phyloP scores from a whole-genome alignment of 2,329 filamentous ascomycete genomes.

The Chaetomiaceae sp. region DNA sequence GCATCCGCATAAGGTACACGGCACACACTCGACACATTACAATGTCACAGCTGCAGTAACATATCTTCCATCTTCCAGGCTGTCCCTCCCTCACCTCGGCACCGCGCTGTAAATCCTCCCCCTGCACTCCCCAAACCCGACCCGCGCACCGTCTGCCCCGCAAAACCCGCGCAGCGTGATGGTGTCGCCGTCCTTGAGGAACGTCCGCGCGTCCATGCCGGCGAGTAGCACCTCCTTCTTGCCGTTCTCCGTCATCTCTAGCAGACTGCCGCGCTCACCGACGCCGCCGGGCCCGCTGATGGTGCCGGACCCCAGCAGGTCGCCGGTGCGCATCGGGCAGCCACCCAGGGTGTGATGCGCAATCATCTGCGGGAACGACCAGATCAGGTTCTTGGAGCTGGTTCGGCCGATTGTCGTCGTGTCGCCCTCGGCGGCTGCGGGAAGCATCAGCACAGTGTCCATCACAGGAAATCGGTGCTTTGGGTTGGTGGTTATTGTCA shows the following conservation, averaged over 20 bases:
- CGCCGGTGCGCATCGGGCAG: constrained; percentile 68
- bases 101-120: constrained; percentile 20
- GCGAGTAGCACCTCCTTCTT: constrained; percentile 39
- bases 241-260: constrained; percentile 44
- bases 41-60: no score
- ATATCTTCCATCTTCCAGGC: no score
- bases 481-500: no score
- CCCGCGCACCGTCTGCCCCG: constrained; percentile 31
- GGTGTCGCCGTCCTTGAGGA: constrained; percentile 43
- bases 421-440: constrained; percentile 39
- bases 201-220: constrained; percentile 38
- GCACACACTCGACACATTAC: no score
- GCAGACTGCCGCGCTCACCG: constrained; percentile 38
- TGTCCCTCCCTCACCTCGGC: not conserved
- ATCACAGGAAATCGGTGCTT: no score
- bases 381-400: constrained; percentile 65
- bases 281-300: constrained; percentile 48
- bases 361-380: constrained; percentile 79
- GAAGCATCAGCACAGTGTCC: not conserved
- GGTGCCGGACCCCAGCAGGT: constrained; percentile 73
- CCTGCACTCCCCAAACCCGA: constrained; percentile 42
- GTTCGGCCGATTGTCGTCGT: constrained; percentile 56
- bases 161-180: constrained; percentile 38
- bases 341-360: constrained; percentile 73
- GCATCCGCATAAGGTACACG: no score